phyloP scores from a whole-genome alignment of 768 basidiomycete genomes.

The Mycena galopus region DNA sequence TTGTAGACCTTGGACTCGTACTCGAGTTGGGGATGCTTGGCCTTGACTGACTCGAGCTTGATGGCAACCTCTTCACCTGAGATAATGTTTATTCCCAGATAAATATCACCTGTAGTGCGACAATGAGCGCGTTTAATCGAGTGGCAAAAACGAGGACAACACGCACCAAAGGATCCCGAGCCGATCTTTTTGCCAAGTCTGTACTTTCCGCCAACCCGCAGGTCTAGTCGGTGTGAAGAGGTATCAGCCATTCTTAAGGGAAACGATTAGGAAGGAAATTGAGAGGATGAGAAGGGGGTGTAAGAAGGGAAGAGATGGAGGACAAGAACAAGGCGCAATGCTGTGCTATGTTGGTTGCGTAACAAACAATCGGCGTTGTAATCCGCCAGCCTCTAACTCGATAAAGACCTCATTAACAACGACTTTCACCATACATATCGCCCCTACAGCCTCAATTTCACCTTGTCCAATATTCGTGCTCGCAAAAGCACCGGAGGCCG shows the following conservation, averaged over 20 bases:
- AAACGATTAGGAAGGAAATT: neutral
- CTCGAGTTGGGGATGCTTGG: slow-evolving; percentile 99
- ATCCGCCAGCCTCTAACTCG: no score
- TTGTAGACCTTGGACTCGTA: slow-evolving; percentile 97
- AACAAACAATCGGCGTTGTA: no score
- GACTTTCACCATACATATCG: no score
- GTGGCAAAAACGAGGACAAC: slow-evolving; percentile 12
- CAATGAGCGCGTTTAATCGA: slow-evolving; percentile 25
- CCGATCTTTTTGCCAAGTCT: slow-evolving; percentile 99
- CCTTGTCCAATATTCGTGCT: no score
- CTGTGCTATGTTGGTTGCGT: no score
- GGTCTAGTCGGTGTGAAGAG: slow-evolving; percentile 80
- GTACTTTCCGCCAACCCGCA: slow-evolving; percentile 95
- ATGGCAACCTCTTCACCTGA: slow-evolving; percentile 99
- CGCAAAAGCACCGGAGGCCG: no score
- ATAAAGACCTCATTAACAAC: no score
- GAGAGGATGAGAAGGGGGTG: neutral
- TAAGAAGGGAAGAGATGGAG: neutral
- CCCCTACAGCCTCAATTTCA: no score
- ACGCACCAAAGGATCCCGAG: slow-evolving; percentile 95
- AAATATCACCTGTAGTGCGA: slow-evolving; percentile 86
- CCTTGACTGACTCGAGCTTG: slow-evolving; percentile 99
- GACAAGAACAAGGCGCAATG: neutral
- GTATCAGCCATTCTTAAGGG: slow-evolving; percentile 75
- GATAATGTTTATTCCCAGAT: slow-evolving; percentile 99